These are phyloP conservation scores for Fagus sylvatica DNA, from an alignment of 306 rosid genomes.

Conservation along the genomic window DNA sequence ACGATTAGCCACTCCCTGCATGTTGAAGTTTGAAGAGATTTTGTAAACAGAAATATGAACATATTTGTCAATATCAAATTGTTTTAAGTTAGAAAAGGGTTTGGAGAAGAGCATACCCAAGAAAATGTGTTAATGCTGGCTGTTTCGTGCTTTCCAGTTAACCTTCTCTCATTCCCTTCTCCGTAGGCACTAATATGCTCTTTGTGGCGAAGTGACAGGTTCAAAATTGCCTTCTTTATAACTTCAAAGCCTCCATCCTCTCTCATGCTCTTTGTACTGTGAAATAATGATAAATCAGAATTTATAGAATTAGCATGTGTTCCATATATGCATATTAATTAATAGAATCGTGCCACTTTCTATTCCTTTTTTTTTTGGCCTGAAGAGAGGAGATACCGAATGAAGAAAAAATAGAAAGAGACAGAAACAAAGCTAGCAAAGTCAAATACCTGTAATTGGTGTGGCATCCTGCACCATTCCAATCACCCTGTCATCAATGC, in stretches of 20 bases:
- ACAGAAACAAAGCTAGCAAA: background rate
- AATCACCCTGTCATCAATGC: conserved; percentile 72
- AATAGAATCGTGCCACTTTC: background rate
- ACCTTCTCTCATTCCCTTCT: conserved; percentile 97
- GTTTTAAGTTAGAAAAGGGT: conserved; percentile 11
- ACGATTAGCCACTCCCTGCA: conserved; percentile 98
- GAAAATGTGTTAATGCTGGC: conserved; percentile 84
- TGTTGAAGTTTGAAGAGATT: conserved; percentile 28
- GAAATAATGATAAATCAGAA: conserved; percentile 25
- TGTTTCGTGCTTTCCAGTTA: conserved; percentile 99
- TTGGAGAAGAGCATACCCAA: conserved; percentile 63
- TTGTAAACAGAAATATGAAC: conserved; percentile 3
- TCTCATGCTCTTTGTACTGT: conserved; percentile 97
- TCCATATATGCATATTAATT: conserved; percentile 12
- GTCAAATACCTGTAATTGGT: conserved; percentile 83
- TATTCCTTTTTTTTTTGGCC: background rate
- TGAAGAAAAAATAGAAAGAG: background rate
- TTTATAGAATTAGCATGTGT: conserved; percentile 9
- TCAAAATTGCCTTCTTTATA: conserved; percentile 93
- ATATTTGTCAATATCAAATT: background rate
- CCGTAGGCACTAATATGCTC: conserved; percentile 92
- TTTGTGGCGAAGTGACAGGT: conserved; percentile 88
- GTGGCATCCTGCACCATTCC: conserved; percentile 99
- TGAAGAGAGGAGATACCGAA: background rate
- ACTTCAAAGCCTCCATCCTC: conserved; percentile 91